These are phyloP conservation scores for Camellia granthamiana DNA, from an alignment of 148 eudicot genomes.

Conservation along the genomic window DNA sequence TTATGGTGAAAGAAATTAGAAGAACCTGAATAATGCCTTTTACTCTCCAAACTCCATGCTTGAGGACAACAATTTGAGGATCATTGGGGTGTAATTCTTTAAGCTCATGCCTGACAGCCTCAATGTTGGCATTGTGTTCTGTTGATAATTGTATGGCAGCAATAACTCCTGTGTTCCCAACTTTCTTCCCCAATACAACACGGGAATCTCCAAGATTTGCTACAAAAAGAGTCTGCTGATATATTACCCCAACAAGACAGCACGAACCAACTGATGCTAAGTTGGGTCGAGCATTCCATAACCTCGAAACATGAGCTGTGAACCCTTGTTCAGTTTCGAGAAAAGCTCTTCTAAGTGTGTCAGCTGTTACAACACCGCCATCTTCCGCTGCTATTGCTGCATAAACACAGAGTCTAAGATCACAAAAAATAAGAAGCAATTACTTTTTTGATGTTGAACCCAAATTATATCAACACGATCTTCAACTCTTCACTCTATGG, in stretches of 20 bases:
- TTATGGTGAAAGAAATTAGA: background rate
- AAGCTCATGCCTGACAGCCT: constrained; percentile 48
- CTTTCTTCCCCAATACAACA: constrained; percentile 65
- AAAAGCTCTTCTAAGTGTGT: constrained; percentile 59
- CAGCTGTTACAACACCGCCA: constrained; percentile 51
- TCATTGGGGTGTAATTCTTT: constrained; percentile 57
- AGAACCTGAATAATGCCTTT: constrained; percentile 78
- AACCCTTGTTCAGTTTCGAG: constrained; percentile 63
- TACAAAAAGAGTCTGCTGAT: constrained; percentile 53
- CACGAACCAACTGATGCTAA: constrained; percentile 68
- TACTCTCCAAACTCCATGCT: constrained; percentile 77
- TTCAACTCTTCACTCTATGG: background rate
- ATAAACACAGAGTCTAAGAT: constrained; percentile 45
- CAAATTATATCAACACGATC: background rate
- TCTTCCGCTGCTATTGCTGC: constrained; percentile 52
- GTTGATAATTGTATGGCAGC: constrained; percentile 61
- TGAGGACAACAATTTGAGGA: constrained; percentile 64
- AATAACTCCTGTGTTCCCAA: constrained; percentile 40
- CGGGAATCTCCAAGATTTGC: constrained; percentile 79
- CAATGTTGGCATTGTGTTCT: constrained; percentile 70
- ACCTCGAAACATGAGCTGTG: constrained; percentile 43
- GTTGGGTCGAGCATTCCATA: constrained; percentile 50
- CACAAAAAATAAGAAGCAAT: constrained; percentile 6
- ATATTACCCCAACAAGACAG: constrained; percentile 66
- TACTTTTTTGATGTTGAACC: background rate